Conservation (phyloP, 148 eudicot species). For the Rhododendron henanense region DNA sequence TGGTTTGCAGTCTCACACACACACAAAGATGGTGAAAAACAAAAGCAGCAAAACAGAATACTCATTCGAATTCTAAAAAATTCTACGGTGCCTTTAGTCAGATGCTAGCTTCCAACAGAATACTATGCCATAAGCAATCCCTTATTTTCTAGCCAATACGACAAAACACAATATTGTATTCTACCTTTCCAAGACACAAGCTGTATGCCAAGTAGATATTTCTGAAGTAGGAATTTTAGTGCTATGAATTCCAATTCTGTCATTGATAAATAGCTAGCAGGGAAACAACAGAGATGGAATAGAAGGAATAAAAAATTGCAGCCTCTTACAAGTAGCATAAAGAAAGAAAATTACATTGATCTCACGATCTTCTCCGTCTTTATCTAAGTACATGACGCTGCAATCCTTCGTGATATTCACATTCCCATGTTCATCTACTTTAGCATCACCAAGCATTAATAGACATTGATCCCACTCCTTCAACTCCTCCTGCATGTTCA, state of each 20-base stretch:
- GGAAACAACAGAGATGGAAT: neutral
- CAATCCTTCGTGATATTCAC: conserved; percentile 59
- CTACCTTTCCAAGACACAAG: neutral
- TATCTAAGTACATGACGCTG: conserved; percentile 71
- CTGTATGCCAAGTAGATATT: neutral
- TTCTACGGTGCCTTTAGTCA: neutral
- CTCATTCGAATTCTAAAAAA: neutral
- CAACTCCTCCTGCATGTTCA: conserved; percentile 63
- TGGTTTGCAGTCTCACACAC: neutral
- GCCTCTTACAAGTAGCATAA: neutral
- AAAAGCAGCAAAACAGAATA: neutral
- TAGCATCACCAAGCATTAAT: conserved; percentile 91
- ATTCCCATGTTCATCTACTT: conserved; percentile 84
- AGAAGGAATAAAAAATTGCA: neutral
- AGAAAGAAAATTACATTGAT: conserved; percentile 56
- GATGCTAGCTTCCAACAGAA: neutral
- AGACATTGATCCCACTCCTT: conserved; percentile 99
- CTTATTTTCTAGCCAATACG: neutral
- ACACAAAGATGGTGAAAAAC: neutral
- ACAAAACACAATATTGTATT: neutral
- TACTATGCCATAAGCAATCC: neutral
- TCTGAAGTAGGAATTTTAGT: neutral
- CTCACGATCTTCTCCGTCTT: conserved; percentile 93
- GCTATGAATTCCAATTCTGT: neutral
- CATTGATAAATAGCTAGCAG: neutral